Evolutionary conservation across 192 early-diverging fungal genomes (phyloP).

Genomic region (Backusella tuberculispora): DNA sequence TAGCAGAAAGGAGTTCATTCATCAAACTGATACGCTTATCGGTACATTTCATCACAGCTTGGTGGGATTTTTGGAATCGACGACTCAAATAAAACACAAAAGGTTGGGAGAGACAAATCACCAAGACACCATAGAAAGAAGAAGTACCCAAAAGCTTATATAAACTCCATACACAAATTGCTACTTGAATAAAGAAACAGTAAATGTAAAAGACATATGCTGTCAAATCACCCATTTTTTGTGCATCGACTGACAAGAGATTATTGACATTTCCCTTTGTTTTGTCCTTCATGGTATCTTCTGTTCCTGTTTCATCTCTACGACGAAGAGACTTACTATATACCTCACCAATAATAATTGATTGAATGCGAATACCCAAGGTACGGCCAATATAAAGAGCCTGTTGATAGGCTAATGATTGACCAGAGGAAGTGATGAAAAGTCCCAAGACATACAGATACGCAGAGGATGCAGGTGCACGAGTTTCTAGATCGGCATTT

Average conservation of each 20-base stretch:
- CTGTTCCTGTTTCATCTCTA: conserved; percentile 33
- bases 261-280: conserved; percentile 61
- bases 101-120: conserved; percentile 68
- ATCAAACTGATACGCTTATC: conserved; percentile 83
- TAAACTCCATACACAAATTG: conserved; percentile 69
- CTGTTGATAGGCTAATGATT: conserved; percentile 52
- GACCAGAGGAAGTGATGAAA: conserved; percentile 48
- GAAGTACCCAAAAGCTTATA: conserved; percentile 79
- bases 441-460: conserved; percentile 66
- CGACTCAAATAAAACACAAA: conserved; percentile 52
- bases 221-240: conserved; percentile 52
- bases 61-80: conserved; percentile 52
- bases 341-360: conserved; percentile 39
- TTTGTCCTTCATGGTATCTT: conserved; percentile 31
- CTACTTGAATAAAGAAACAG: conserved; percentile 66
- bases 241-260: conserved; percentile 64
- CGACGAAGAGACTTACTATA: conserved; percentile 41
- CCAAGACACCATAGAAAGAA: conserved; percentile 73
- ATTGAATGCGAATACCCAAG: conserved; percentile 61
- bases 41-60: conserved; percentile 54
- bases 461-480: conserved; percentile 34
- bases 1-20: conserved; percentile 87
- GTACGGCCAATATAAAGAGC: conserved; percentile 67
- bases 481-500: conserved; percentile 11
- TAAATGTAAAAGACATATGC: conserved; percentile 65